Conservation (phyloP, 2,329 filamentous ascomycete species). For the Coniochaeta ligniaria region DNA sequence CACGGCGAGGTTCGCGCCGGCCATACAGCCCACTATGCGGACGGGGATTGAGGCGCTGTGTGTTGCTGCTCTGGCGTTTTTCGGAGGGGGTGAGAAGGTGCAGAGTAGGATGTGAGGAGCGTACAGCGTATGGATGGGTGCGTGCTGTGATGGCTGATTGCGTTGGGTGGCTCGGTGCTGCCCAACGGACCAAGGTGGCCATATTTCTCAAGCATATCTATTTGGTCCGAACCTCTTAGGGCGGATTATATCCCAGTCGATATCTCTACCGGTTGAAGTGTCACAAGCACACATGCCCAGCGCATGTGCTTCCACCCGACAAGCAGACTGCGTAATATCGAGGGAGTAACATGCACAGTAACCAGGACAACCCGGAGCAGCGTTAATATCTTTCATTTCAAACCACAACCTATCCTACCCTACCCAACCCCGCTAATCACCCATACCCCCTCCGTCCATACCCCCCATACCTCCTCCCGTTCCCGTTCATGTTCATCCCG, state of each 20-base stretch:
- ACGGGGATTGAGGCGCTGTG: constrained; percentile 7
- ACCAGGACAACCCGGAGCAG: background rate
- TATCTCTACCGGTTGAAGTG: no score
- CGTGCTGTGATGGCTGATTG: background rate
- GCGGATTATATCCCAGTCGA: background rate
- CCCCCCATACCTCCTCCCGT: constrained; percentile 11
- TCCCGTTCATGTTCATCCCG: constrained; percentile 10
- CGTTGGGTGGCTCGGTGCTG: no score
- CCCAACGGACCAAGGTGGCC: no score
- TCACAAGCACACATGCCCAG: no score
- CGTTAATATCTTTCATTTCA: background rate
- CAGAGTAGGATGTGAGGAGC: background rate
- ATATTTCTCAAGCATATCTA: no score
- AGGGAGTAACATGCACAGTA: background rate
- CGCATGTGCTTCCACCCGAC: no score
- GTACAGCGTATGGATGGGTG: background rate
- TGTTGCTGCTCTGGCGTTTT: constrained; percentile 8
- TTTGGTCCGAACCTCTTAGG: no score
- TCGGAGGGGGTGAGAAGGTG: background rate
- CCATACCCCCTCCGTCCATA: constrained; percentile 5
- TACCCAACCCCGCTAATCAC: background rate
- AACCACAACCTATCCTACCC: background rate
- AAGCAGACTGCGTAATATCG: background rate
- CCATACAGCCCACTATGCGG: constrained; percentile 10
- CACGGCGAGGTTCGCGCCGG: constrained; percentile 9